Base-by-base conservation (phyloP, 148 eudicot species). In the Camellia granthamiana region DNA sequence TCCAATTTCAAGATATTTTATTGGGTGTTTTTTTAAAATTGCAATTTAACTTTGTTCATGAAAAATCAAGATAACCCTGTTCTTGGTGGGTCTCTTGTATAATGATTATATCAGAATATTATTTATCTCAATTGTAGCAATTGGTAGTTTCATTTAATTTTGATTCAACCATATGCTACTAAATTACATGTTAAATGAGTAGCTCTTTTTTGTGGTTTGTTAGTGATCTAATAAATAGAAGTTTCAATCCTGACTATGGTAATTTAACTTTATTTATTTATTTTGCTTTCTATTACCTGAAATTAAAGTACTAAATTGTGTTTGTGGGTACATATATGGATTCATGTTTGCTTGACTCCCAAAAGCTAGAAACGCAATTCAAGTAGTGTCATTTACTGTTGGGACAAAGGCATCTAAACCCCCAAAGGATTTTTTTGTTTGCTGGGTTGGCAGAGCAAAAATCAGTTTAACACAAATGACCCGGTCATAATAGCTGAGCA, bases 291-390 rank as follows among this genome's bases (percentile, higher is more conserved):
- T 13, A 11, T 38, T 44, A 21, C 60, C 60, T 12, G 7, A 58
- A 41, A 72, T 23, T 72, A 61, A 72, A 52, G 18, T 72, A 23
- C 18, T 23, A 9, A 72, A 72, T 54, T 10, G 46, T 54, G 44
- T 41, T 72, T 72, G 61, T 52, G 18, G 44, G 76, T 72, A 46
- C 43, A 11, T 52, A 54, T 23, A 12, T 71, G 58, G 38, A 21
- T 54, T 41, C 60, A 23, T 72, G 76, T 72, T 21, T 72, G 61
- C 56, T 72, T 72, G 75, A 72, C 3, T 72, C 61, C 19, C 44
- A 60, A 60, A 60, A 15, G 0, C 5, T 60, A 18, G 64, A 60
- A 60, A 60, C 64, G 0, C 64, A 21, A 72, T 72, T 72, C 21
- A 11, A 54, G 76, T 5, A 72, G 18, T 72, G 23, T 30, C 42